phyloP scores from a whole-genome alignment of 2,329 filamentous ascomycete species.

The Xylaria sp. region DNA sequence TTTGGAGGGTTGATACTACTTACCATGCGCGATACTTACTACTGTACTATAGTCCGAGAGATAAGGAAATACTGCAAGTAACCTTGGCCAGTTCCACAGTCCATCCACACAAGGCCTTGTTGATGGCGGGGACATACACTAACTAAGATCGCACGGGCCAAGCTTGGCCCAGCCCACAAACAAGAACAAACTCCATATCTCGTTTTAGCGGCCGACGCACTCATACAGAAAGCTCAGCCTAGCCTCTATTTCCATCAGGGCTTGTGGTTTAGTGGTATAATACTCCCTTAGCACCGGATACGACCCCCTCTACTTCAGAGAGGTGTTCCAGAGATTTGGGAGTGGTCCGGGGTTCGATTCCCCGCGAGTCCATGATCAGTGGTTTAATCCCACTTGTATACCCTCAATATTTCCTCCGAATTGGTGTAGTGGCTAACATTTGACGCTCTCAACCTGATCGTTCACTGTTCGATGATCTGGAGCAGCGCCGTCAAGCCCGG shows the following conservation, averaged over 20 bases:
- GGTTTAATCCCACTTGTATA: slow-evolving; percentile 25
- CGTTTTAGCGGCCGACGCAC: not conserved
- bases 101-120: not conserved
- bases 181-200: not conserved
- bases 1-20: slow-evolving; percentile 4
- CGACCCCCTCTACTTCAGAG: not conserved
- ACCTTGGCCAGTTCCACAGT: not conserved
- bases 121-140: slow-evolving; percentile 1
- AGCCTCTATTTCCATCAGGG: slow-evolving; percentile 12
- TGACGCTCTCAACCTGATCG: slow-evolving; percentile 42
- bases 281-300: slow-evolving; percentile 24
- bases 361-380: slow-evolving; percentile 31
- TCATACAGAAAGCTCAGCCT: slow-evolving; percentile 15
- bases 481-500: slow-evolving; percentile 35
- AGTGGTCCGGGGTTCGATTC: slow-evolving; percentile 36
- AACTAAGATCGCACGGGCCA: not conserved
- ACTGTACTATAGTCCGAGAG: not conserved
- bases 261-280: slow-evolving; percentile 31
- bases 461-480: too few species aligned
- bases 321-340: slow-evolving; percentile 20
- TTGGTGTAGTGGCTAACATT: slow-evolving; percentile 46
- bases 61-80: not conserved
- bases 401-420: slow-evolving; percentile 37
- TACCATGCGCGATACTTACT: not conserved
- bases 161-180: not conserved